These are phyloP conservation scores for Alternaria angustiovoidea DNA, from an alignment of 2,329 filamentous ascomycete species.

Conservation along the genomic window DNA sequence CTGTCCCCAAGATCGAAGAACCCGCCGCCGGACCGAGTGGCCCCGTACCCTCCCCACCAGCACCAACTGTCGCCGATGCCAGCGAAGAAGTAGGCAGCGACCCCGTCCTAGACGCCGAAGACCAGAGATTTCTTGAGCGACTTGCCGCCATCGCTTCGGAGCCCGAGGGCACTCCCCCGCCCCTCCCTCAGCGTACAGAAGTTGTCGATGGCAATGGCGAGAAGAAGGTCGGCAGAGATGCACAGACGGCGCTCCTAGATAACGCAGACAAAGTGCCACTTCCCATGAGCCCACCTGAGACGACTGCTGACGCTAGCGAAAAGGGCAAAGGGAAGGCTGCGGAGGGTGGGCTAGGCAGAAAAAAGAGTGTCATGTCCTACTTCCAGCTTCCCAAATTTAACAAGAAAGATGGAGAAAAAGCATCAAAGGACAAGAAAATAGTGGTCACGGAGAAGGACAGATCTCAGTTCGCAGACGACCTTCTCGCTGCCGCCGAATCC, in stretches of 20 bases:
- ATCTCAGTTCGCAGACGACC: conserved; percentile 44
- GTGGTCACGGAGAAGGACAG: conserved; percentile 49
- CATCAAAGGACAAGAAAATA: conserved; percentile 38
- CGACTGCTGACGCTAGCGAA: conserved; percentile 37
- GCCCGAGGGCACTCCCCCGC: conserved; percentile 52
- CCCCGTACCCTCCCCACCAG: conserved; percentile 25
- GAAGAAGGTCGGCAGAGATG: conserved; percentile 52
- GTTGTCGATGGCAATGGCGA: conserved; percentile 45
- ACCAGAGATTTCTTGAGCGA: conserved; percentile 64
- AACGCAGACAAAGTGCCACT: conserved; percentile 59
- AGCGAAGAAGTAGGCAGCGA: conserved; percentile 40
- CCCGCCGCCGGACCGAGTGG: conserved; percentile 34
- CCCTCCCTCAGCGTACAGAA: conserved; percentile 49
- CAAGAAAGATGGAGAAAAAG: conserved; percentile 46
- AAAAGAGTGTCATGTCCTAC: conserved; percentile 49
- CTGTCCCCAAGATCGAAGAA: conserved; percentile 22
- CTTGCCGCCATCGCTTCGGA: conserved; percentile 58
- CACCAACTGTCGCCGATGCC: conserved; percentile 34
- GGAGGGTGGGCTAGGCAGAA: conserved; percentile 44
- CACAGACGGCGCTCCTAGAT: conserved; percentile 56
- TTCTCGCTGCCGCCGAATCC: conserved; percentile 44
- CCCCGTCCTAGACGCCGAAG: conserved; percentile 66
- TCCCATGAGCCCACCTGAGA: conserved; percentile 57
- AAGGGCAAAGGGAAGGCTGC: conserved; percentile 42
- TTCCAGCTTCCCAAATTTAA: conserved; percentile 43